phyloP scores from a whole-genome alignment of 192 early-diverging fungal genomes.

The Podila clonocystis region DNA sequence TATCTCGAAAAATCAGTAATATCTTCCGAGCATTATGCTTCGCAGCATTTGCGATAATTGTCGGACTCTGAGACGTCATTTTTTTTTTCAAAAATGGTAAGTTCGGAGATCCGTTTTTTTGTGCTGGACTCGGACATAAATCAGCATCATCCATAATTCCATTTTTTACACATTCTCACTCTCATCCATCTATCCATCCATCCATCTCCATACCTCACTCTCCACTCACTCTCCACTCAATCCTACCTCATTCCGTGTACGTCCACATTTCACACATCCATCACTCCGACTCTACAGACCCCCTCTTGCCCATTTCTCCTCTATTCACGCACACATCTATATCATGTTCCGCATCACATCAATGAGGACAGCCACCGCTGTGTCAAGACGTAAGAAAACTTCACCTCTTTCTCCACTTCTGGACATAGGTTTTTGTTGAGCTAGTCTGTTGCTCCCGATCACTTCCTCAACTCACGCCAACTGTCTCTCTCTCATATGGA shows the following conservation, averaged over 20 bases:
- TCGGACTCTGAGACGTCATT: neutral
- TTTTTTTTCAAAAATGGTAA: no score
- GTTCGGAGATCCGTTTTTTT: no score
- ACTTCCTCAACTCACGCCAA: neutral
- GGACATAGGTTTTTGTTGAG: neutral
- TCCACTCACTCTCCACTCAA: neutral
- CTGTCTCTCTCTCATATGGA: neutral
- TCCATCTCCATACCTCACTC: no score
- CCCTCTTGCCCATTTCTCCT: neutral
- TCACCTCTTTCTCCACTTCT: neutral
- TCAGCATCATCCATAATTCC: no score
- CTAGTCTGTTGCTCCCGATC: neutral
- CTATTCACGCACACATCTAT: neutral
- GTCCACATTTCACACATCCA: neutral
- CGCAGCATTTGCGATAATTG: neutral
- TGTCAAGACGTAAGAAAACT: neutral
- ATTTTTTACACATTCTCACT: no score
- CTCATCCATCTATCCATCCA: no score
- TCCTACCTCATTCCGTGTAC: neutral
- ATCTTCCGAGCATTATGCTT: no score
- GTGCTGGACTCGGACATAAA: no score
- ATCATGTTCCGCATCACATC: constrained; percentile 2
- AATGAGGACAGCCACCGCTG: neutral
- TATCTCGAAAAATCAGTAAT: no score
- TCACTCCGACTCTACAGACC: neutral